These are phyloP conservation scores for Chenopodium album DNA, from an alignment of 148 eudicot genomes.

Conservation along the genomic window DNA sequence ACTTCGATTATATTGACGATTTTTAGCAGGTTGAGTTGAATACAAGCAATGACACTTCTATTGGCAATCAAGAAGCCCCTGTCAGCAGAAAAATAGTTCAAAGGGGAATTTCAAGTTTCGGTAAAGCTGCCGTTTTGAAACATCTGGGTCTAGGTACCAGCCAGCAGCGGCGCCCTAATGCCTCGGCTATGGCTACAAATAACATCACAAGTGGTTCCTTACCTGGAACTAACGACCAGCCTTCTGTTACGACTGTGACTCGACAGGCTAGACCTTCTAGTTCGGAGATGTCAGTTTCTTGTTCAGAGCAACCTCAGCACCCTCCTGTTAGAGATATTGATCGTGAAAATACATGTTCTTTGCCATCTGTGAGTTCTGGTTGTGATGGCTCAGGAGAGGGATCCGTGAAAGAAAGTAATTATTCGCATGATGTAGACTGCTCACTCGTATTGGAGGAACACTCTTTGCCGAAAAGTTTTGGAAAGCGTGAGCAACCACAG, in stretches of 20 bases:
- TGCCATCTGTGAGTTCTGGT: not conserved
- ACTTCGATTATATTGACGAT: too few relatives aligned
- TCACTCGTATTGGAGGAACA: slow-evolving; percentile 19
- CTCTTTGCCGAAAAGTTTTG: slow-evolving; percentile 41
- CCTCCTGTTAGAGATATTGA: not conserved
- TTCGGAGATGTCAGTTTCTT: not conserved
- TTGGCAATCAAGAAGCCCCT: slow-evolving; percentile 7
- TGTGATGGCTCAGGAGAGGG: not conserved
- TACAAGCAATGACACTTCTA: not conserved
- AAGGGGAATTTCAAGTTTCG: not conserved
- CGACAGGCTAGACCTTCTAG: not conserved
- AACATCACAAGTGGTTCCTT: not conserved
- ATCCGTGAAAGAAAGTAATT: slow-evolving; percentile 1
- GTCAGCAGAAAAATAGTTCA: not conserved
- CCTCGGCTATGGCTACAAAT: not conserved
- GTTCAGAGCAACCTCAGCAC: slow-evolving; percentile 8
- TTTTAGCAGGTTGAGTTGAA: slow-evolving; percentile 18
- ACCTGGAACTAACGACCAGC: not conserved
- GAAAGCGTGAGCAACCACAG: slow-evolving; percentile 18
- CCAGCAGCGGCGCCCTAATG: not conserved
- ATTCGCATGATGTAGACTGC: not conserved
- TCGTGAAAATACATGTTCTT: not conserved
- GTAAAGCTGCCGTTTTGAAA: not conserved
- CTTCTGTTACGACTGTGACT: not conserved
- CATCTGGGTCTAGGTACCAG: not conserved